Evolutionary conservation across 331 rosid species (phyloP), one percentile per base, ranked within the genome.

Genomic region (Pyrus hybrid): DNA sequence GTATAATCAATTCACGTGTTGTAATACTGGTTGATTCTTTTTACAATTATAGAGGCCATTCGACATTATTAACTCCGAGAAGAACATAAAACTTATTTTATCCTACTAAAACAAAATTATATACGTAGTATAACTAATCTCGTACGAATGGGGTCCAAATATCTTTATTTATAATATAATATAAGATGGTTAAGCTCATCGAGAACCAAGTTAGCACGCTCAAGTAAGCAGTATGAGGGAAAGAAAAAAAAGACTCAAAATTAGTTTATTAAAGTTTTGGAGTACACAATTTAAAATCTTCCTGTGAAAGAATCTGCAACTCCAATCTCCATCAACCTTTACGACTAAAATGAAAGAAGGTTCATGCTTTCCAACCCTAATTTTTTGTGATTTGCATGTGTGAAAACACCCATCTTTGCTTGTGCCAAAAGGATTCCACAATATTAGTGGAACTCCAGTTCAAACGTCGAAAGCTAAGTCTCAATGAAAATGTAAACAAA

Each of bases 401-500:
- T 43, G 22, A 12, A 16, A 9, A 8, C 8, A 6, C 16, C n/a
- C 51, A 76, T 64, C 56, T 76, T 84, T 81, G 41, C 81, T 81
- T 81, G 86, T 56, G 53, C 70, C 70, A 70, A 65, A 83, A 87
- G 87, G 86, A 87, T 85, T 81, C 88, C 80, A 64, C 1, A 37
- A 71, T 8, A 53, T 7, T 29, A 72, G 84, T 80, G 86, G 82
- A 86, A 82, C 72, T 79, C 86, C 75, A 51, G 7, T 82, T 70
- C 86, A 37, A 35, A 4, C 75, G 56, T 63, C 29, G 49, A 86
- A n/a, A 62, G 22, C 80, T 65, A 72, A 71, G 77, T 76, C 78
- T 63, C 2, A 43, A 21, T 28, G 17, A 53, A 65, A 51, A 68
- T 20, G 32, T 69, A 14, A 37, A 69, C 72, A 35, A 11, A 72